Conservation (phyloP, 441 rosid genomes). For the Theobroma grandiflorum region DNA sequence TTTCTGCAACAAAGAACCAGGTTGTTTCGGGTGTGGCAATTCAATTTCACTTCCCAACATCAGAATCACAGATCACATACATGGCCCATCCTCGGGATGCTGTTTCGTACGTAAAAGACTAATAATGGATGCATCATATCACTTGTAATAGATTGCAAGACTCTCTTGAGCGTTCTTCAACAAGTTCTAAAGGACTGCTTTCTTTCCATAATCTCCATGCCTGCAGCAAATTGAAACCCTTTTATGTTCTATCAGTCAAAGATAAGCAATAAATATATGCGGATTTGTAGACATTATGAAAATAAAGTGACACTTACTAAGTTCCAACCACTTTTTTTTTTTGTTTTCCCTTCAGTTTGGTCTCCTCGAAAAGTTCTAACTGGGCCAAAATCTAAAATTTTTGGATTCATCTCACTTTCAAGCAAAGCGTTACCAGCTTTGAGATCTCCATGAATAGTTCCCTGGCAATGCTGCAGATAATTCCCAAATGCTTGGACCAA, state of each 20-base stretch:
- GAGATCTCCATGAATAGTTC: no score
- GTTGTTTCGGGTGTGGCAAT: slow-evolving; percentile 26
- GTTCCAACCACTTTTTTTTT: slow-evolving; percentile 50
- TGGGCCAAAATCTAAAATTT: slow-evolving; percentile 66
- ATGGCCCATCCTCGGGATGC: slow-evolving; percentile 49
- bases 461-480: no score
- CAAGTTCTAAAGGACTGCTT: slow-evolving; percentile 30
- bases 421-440: slow-evolving; percentile 4
- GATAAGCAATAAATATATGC: background rate
- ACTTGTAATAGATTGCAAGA: slow-evolving; percentile 1
- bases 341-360: slow-evolving; percentile 32
- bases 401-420: slow-evolving; percentile 54
- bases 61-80: slow-evolving; percentile 36
- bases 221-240: slow-evolving; percentile 16
- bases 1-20: background rate
- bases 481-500: no score
- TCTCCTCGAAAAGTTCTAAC: slow-evolving; percentile 51
- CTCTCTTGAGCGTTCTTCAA: slow-evolving; percentile 29
- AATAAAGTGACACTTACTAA: slow-evolving; percentile 18
- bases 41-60: slow-evolving; percentile 47
- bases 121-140: slow-evolving; percentile 44
- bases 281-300: background rate
- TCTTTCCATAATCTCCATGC: slow-evolving; percentile 55
- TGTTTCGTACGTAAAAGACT: slow-evolving; percentile 49
- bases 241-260: background rate